phyloP scores from a whole-genome alignment of 1,139 yeast species.

The Debaryomyces robertsiae region DNA sequence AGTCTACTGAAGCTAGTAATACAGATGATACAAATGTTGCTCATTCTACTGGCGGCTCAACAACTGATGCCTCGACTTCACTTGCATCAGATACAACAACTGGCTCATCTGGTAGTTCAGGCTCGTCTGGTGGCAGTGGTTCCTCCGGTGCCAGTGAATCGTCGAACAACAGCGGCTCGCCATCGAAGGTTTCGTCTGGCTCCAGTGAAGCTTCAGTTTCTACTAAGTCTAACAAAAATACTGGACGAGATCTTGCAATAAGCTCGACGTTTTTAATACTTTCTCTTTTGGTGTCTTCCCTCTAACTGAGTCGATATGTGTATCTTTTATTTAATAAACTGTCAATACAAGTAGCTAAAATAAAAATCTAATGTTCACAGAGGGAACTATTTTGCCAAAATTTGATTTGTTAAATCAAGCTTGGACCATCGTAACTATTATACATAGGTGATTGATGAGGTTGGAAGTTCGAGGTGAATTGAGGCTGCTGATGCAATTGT shows the following conservation, averaged over 20 bases:
- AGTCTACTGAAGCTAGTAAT: too few relatives aligned
- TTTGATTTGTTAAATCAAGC: slow-evolving; percentile 21
- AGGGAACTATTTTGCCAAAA: background rate
- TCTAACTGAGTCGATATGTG: background rate
- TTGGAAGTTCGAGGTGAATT: slow-evolving; percentile 12
- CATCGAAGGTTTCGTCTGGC: background rate
- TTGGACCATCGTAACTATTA: slow-evolving; percentile 30
- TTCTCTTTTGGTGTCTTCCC: background rate
- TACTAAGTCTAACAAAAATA: slow-evolving; percentile 3
- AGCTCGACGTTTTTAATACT: background rate
- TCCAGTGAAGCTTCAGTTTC: background rate
- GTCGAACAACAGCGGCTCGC: background rate
- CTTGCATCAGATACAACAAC: slow-evolving; percentile 4
- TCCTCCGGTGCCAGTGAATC: background rate
- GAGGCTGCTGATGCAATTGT: slow-evolving; percentile 13
- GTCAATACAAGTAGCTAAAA: slow-evolving; percentile 2
- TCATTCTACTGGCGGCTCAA: slow-evolving; percentile 2
- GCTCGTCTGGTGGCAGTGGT: background rate
- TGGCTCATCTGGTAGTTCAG: slow-evolving; percentile 3
- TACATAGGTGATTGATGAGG: slow-evolving; percentile 11
- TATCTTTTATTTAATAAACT: slow-evolving; percentile 7
- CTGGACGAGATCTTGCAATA: slow-evolving; percentile 9
- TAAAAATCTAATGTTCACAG: slow-evolving; percentile 5
- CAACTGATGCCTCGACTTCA: slow-evolving; percentile 1
- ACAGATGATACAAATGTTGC: background rate